These are phyloP conservation scores for Eucalyptus rudis DNA, from an alignment of 345 rosid genomes.

Conservation along the genomic window DNA sequence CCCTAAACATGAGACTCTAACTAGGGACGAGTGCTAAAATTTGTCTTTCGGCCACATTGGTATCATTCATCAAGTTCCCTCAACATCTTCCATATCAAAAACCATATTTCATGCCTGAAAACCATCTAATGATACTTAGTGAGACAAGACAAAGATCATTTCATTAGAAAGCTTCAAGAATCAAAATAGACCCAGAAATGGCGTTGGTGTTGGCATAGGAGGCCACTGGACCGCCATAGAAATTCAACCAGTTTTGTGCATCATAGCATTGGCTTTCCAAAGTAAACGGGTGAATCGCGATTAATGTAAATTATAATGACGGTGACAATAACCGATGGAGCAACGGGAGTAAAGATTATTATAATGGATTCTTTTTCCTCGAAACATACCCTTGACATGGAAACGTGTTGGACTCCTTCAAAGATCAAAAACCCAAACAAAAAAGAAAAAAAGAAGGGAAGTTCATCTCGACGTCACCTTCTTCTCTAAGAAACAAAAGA, in stretches of 20 bases:
- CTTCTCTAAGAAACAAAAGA: background rate
- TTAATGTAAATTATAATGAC: background rate
- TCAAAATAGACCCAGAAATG: background rate
- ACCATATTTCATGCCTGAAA: background rate
- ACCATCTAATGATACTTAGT: background rate
- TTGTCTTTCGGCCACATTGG: background rate
- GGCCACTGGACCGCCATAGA: background rate
- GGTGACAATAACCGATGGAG: background rate
- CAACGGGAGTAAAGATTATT: background rate
- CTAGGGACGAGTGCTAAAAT: background rate
- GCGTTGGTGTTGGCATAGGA: background rate
- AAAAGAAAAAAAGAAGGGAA: background rate
- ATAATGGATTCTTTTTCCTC: background rate
- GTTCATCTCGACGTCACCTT: background rate
- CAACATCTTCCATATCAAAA: background rate
- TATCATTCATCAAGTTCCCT: background rate
- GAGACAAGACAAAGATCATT: background rate
- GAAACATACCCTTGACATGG: background rate
- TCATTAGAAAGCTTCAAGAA: background rate
- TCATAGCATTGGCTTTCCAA: background rate
- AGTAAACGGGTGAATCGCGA: background rate
- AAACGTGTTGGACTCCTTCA: background rate
- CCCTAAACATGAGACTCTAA: background rate
- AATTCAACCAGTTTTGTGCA: background rate
- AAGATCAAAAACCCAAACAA: background rate